phyloP scores from a whole-genome alignment of 1,139 yeast species.

The Kurtzmaniella natalensis region DNA sequence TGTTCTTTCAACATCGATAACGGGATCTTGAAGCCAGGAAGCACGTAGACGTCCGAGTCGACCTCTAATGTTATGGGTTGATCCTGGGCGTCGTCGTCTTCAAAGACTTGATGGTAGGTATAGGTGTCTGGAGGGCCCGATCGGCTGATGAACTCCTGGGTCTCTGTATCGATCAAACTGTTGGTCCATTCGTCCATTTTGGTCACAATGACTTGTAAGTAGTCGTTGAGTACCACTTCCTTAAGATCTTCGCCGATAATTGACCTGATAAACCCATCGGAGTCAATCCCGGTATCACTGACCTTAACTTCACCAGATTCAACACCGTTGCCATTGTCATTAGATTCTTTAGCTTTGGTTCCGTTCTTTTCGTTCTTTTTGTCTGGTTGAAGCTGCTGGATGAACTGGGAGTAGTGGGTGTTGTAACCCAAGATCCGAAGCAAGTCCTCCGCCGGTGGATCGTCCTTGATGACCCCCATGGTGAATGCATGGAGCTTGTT shows the following conservation, averaged over 20 bases:
- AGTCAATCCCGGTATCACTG: not conserved
- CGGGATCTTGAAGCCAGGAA: slow-evolving; percentile 45
- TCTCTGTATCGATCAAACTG: slow-evolving; percentile 63
- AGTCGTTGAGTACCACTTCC: slow-evolving; percentile 62
- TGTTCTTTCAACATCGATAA: slow-evolving; percentile 85
- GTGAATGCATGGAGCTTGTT: slow-evolving; percentile 59
- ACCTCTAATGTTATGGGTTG: slow-evolving; percentile 59
- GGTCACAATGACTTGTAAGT: slow-evolving; percentile 58
- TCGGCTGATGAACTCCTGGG: slow-evolving; percentile 56
- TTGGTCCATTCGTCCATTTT: slow-evolving; percentile 83
- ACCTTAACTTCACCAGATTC: too few species aligned
- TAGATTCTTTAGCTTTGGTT: not conserved
- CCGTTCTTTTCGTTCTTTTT: slow-evolving; percentile 32
- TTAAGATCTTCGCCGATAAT: slow-evolving; percentile 70
- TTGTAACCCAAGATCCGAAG: slow-evolving; percentile 70
- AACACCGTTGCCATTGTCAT: not conserved
- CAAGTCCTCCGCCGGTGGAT: slow-evolving; percentile 69
- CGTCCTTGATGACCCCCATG: slow-evolving; percentile 58
- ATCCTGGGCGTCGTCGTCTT: slow-evolving; percentile 44
- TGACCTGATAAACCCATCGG: too few species aligned
- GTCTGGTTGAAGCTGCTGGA: slow-evolving; percentile 21
- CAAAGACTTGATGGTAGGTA: slow-evolving; percentile 36
- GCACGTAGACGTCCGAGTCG: slow-evolving; percentile 67
- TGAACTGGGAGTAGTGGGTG: slow-evolving; percentile 50
- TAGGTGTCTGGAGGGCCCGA: slow-evolving; percentile 65